Evolutionary conservation across 2,329 filamentous ascomycete species (phyloP).

Genomic region (Claviceps sp.): DNA sequence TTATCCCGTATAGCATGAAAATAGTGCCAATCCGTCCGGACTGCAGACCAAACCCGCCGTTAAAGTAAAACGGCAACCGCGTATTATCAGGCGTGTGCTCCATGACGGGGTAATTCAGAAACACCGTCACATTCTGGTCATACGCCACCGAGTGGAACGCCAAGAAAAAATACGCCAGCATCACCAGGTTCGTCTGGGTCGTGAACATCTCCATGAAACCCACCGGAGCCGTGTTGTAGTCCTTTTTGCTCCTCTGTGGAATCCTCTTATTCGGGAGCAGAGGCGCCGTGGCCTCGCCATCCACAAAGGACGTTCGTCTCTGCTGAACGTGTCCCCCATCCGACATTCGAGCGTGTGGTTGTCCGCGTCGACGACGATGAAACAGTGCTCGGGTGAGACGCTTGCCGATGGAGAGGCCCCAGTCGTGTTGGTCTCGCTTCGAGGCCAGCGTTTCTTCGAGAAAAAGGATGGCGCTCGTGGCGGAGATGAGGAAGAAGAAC

Average conservation of each 20-base stretch:
- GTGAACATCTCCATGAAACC: conserved; percentile 56
- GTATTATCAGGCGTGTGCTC: conserved; percentile 45
- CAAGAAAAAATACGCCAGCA: conserved; percentile 67
- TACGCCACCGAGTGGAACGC: conserved; percentile 73
- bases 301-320: conserved; percentile 35
- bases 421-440: conserved; percentile 55
- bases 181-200: conserved; percentile 58
- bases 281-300: conserved; percentile 43
- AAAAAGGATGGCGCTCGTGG: conserved; percentile 63
- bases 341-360: too few relatives aligned
- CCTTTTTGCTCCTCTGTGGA: conserved; percentile 13
- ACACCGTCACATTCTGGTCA: conserved; percentile 80
- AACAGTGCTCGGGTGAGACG: conserved; percentile 39
- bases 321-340: neutral
- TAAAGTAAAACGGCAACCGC: conserved; percentile 65
- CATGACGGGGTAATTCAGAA: conserved; percentile 61
- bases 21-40: conserved; percentile 70
- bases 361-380: conserved; percentile 4
- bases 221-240: conserved; percentile 10
- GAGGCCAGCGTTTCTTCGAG: conserved; percentile 74
- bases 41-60: conserved; percentile 62
- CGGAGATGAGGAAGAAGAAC: conserved; percentile 64
- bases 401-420: conserved; percentile 60
- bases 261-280: conserved; percentile 29
- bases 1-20: conserved; percentile 70